Evolutionary conservation across 2,329 filamentous ascomycete genomes (phyloP).

Genomic region (Colletotrichum australisinense): DNA sequence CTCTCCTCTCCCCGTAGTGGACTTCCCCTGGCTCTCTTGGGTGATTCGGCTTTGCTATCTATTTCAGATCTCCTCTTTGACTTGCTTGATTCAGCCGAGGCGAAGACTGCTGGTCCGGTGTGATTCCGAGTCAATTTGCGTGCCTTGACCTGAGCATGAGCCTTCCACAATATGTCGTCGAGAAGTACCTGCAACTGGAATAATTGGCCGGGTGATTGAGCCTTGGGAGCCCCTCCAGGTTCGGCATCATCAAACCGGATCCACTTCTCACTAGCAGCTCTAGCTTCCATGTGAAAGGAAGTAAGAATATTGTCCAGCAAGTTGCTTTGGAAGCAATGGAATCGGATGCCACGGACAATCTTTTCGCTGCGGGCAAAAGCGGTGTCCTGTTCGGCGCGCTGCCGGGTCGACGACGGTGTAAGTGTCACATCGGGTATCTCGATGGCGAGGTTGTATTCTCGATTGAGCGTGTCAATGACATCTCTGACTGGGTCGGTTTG

Average conservation of each 20-base stretch:
- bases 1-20: neutral
- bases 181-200: constrained; percentile 18
- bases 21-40: constrained; percentile 13
- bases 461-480: constrained; percentile 28
- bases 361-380: constrained; percentile 11
- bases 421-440: constrained; percentile 4
- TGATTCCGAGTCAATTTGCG: neutral
- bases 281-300: constrained; percentile 15
- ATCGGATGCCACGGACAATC: constrained; percentile 4
- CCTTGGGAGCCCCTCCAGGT: neutral
- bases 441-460: constrained; percentile 26
- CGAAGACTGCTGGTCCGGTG: neutral
- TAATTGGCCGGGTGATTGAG: neutral
- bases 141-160: neutral
- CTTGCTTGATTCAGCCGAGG: neutral
- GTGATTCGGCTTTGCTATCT: neutral
- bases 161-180: neutral
- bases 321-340: neutral
- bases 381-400: neutral
- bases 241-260: neutral
- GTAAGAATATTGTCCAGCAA: constrained; percentile 9
- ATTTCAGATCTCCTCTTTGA: constrained; percentile 12
- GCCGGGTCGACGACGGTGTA: neutral
- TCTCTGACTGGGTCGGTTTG: neutral
- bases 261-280: constrained; percentile 19